Percentiles rank a stretch among this genome's conserved stretches.
phyloP scores from a whole-genome alignment of 1,284 basidiomycete genomes.

The Pholiota adiposa region DNA sequence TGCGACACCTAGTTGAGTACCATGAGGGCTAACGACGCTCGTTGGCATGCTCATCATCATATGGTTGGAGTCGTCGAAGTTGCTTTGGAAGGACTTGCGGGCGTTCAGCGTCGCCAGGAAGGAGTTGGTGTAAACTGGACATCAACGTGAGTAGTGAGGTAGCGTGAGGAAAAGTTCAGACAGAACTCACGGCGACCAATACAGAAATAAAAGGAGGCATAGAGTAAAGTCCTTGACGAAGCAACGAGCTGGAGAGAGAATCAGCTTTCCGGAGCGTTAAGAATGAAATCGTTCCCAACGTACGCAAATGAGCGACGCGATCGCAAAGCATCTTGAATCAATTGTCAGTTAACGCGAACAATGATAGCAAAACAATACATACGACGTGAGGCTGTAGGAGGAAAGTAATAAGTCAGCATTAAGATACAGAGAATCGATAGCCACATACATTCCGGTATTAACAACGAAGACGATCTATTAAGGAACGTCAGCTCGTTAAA shows the following conservation, averaged over 20 bases:
- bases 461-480: conserved; percentile 53
- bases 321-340: conserved; percentile 49
- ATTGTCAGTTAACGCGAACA: conserved; percentile 14
- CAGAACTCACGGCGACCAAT: conserved; percentile 49
- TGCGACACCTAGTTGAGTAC: conserved; percentile 25
- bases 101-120: conserved; percentile 58
- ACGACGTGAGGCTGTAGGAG: conserved; percentile 31
- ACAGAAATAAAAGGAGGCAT: conserved; percentile 61
- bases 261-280: background rate
- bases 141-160: conserved; percentile 1
- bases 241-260: conserved; percentile 41
- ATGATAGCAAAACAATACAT: background rate
- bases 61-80: conserved; percentile 31
- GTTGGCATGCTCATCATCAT: conserved; percentile 47
- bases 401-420: background rate
- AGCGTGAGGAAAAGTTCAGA: background rate
- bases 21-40: conserved; percentile 25
- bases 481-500: no score
- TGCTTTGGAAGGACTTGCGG: conserved; percentile 41
- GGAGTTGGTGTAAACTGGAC: conserved; percentile 55
- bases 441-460: conserved; percentile 47
- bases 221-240: conserved; percentile 50
- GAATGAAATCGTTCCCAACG: conserved; percentile 17
- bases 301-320: conserved; percentile 54
- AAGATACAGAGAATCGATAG: background rate